These are phyloP conservation scores for Fusarium sp. DNA, from an alignment of 2,329 filamentous ascomycete species.

Conservation along the genomic window DNA sequence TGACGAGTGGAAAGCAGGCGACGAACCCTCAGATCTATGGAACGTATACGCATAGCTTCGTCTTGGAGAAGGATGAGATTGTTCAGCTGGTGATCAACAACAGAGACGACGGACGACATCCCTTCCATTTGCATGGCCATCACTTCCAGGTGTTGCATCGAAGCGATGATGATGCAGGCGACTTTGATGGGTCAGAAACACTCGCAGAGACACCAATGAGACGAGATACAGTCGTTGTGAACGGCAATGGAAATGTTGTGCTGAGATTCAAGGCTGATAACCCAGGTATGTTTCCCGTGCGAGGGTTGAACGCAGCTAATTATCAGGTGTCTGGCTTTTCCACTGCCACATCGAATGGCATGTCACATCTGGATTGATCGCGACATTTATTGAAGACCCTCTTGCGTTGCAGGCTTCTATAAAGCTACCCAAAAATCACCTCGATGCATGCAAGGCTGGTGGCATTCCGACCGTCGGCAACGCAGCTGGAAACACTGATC, in stretches of 20 bases:
- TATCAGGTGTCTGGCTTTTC: conserved; percentile 72
- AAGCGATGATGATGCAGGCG: conserved; percentile 66
- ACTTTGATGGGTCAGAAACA: conserved; percentile 60
- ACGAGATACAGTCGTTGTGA: conserved; percentile 74
- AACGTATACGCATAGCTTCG: conserved; percentile 71
- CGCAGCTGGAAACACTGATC: conserved; percentile 78
- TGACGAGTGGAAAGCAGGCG: conserved; percentile 70
- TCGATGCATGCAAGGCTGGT: conserved; percentile 66
- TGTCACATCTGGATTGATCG: conserved; percentile 72
- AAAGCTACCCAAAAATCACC: conserved; percentile 68
- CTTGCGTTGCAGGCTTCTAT: conserved; percentile 69
- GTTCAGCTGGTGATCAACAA: conserved; percentile 84
- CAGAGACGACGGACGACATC: conserved; percentile 75
- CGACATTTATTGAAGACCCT: conserved; percentile 73
- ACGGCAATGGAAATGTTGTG: conserved; percentile 74
- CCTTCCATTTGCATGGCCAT: conserved; percentile 83
- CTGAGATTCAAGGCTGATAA: conserved; percentile 76
- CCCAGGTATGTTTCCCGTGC: conserved; percentile 59
- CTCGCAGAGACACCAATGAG: conserved; percentile 70
- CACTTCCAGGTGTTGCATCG: conserved; percentile 76
- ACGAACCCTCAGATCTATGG: conserved; percentile 73
- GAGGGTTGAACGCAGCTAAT: not conserved
- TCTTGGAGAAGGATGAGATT: conserved; percentile 75
- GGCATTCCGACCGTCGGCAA: conserved; percentile 71
- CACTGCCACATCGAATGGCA: conserved; percentile 89